Base-by-base conservation (phyloP, 441 rosid genomes). In the Gossypium trilobum region DNA sequence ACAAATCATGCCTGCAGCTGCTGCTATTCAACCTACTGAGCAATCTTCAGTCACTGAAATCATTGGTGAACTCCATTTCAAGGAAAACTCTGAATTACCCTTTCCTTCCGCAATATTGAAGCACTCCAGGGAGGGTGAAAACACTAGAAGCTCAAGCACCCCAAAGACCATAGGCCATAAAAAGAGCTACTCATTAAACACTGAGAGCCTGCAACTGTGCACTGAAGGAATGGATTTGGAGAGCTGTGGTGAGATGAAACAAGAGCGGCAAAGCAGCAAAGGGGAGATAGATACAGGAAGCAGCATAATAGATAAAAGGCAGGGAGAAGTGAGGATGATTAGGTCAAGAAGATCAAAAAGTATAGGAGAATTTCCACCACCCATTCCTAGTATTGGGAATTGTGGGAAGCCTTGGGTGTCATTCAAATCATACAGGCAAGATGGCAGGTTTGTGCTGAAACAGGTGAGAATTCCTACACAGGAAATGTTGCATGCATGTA, bases 201-300 rank as follows among this genome's bases (percentile, higher is more conserved):
- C 74, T 3, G 89, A 84, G 66, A 85, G 86, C 80, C 78, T 94
- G 71, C 97, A 92, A 60, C 84, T 92, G 2, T 94, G 99, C 82
- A 92, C 97, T 0, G 97, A 94, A 76, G 95, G 99, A 44, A 86
- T 92, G 8, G 97, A 95, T 36, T 92, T 85, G 42, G 97, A 94
- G 80, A 94, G 97, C 78, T 89, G 79, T 39, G 97, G 81, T 58
- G 82, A 81, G 20, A 66, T 52, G 36, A 78, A 75, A 14, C 62
- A 70, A 73, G 79, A 68, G 10, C 10, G 79, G 82, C 63, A 77
- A 22, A 55, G 74, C 25, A 73, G 74, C 29, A 74, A 55, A 42
- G 84, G 72, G 56, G 69, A 79, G 70, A 81, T 19, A 73, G 59
- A 17, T 17, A 7, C 29, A 73, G 73, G 68, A 1, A 62, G 19